Conservation (phyloP, 148 eudicot genomes). For the Rhododendron ferrugineum region DNA sequence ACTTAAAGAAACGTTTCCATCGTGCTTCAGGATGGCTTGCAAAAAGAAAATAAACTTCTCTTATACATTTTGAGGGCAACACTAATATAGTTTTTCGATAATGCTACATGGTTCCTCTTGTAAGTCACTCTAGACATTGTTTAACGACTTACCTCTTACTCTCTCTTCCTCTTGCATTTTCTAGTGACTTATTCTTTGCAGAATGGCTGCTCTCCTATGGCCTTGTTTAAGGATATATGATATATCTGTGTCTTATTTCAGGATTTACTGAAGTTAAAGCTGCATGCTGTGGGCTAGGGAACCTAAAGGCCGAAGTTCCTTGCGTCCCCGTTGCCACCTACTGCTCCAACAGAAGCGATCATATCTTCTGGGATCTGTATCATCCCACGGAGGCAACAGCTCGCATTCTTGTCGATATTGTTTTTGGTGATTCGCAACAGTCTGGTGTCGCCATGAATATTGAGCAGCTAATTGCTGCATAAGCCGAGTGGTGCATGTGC, state of each 20-base stretch:
- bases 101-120: not conserved
- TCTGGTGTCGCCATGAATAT: slow-evolving; percentile 35
- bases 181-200: not conserved
- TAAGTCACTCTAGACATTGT: not conserved
- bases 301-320: slow-evolving; percentile 48
- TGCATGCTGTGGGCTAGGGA: slow-evolving; percentile 88
- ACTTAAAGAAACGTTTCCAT: no score
- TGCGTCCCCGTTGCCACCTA: slow-evolving; percentile 58
- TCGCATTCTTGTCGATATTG: slow-evolving; percentile 31
- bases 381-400: slow-evolving; percentile 79
- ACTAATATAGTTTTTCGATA: not conserved
- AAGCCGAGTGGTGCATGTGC: not conserved
- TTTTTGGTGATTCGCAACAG: slow-evolving; percentile 36
- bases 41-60: no score
- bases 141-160: not conserved
- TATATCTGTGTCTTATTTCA: slow-evolving; percentile 18
- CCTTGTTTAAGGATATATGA: not conserved
- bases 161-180: not conserved
- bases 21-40: no score
- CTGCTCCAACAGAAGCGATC: slow-evolving; percentile 59
- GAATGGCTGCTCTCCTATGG: not conserved
- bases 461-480: slow-evolving; percentile 44
- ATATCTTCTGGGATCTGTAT: slow-evolving; percentile 81
- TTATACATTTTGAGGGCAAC: no score
- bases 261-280: slow-evolving; percentile 67